Evolutionary conservation across 2,329 filamentous ascomycete genomes (phyloP).

Genomic region (Fusarium agapanthi): DNA sequence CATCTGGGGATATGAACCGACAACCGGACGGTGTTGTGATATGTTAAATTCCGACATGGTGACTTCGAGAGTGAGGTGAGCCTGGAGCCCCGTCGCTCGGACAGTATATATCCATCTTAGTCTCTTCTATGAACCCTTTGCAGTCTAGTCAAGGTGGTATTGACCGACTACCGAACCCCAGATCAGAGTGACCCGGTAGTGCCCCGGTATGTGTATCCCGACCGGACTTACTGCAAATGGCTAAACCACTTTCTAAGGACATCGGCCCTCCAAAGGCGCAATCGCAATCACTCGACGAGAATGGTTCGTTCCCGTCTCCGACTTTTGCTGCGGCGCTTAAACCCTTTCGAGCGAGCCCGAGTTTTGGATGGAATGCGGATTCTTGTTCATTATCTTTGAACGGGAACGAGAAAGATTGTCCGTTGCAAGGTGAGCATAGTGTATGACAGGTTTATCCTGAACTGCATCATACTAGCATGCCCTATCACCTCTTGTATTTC

Average conservation of each 20-base stretch:
- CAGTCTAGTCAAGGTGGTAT: background rate
- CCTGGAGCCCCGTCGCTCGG: background rate
- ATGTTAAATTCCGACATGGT: fast-evolving
- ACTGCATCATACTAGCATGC: background rate
- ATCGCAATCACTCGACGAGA: background rate
- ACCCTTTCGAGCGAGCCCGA: too few species aligned
- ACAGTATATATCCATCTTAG: background rate
- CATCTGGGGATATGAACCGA: background rate
- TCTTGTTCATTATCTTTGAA: too few species aligned
- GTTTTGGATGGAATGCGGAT: too few species aligned
- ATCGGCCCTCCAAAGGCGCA: background rate
- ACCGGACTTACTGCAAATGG: background rate
- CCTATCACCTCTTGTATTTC: background rate
- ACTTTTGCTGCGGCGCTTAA: too few species aligned
- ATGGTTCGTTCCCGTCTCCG: background rate
- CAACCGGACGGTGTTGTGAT: background rate
- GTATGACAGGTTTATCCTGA: background rate
- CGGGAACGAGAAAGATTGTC: background rate
- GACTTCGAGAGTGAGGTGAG: background rate
- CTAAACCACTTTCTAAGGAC: background rate
- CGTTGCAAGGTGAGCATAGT: background rate
- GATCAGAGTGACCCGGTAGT: background rate
- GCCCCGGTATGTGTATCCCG: background rate
- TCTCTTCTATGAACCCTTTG: background rate
- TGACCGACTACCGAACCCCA: background rate